Evolutionary conservation across 768 basidiomycete species (phyloP), one percentile per base, ranked within the genome.

Genomic region (Kwoniella mangroviensis): DNA sequence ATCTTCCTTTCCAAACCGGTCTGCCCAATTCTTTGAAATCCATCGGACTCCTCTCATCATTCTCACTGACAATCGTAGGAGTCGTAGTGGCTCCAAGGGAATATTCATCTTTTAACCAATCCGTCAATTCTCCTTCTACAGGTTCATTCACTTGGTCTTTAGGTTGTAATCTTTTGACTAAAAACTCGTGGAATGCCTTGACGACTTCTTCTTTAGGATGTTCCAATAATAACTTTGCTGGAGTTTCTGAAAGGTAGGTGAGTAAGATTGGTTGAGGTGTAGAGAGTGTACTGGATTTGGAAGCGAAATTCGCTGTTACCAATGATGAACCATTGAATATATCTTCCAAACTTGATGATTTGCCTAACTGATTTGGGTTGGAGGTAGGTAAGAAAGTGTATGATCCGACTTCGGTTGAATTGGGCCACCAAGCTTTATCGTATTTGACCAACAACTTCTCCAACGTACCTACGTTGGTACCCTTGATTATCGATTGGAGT

Each of bases 21-120:
- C 82, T 79, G 0, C 75, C 65, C 1, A 85, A 75, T 71, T 84
- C 76, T 26, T 84, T 73, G 57, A 83, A 84, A 63, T 85, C 82
- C 73, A 85, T 68, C 12, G 85, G 85, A 42, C 73, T 78, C n/a
- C 77, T 52, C 19, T 71, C 75, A 13, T 54, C 65, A 24, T 69
- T 67, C 49, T 75, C 72, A 52, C 52, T 54, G 43, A 81, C 69
- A 15, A 81, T 76, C 2, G 71, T 71, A 0, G 84, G 83, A 4
- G 84, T 83, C 12, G 82, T 79, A 1, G 85, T 84, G 7, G 84
- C 85, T 0, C 85, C 85, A 34, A 70, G 67, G 0, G 83, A 78
- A 71, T 75, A 83, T 11, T 81, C 78, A 66, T 84, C 84, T 10
- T 60, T 67, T 0, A 76, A 56, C 85, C 85, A 85, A 41, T 72